Evolutionary conservation across 2,329 filamentous ascomycete species (phyloP), one percentile per base, ranked within the genome.

Genomic region (Pseudocercospora ulei): DNA sequence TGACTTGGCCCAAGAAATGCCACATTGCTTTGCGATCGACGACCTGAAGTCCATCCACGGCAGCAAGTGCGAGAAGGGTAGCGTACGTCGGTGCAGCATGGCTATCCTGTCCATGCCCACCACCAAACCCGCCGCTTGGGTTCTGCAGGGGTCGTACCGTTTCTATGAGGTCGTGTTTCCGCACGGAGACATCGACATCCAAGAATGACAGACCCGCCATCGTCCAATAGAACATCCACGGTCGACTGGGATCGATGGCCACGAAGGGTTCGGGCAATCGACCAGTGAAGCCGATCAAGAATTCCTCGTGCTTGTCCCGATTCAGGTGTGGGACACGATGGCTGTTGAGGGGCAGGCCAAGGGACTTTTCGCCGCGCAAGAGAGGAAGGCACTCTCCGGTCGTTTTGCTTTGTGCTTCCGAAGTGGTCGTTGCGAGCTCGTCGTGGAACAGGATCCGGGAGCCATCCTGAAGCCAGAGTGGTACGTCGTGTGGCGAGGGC

Each of bases 151-250:
- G 76, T 31, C 70, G 71, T 35, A 90, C 78, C 4, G 87, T 95
- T 44, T 77, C 73, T 17, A 63, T 68, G 48, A 66, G 75, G 63
- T 73, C 70, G 48, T 80, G 66, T 39, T 79, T 74, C 61, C 84
- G 88, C 39, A 59, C 55, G 5, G 64, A 67, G 24, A 75, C 62
- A 58, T 94, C 83, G 56, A 86, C 76, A 31, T 84, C 86, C 34
- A 98, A 66, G 20, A 87, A 68, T 16, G 72, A 68, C 48, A 98
- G 68, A 2, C 75, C 85, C 20, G 79, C 75, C 38, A 96, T 68
- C 37, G 75, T 82, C 90, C 90, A 98, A 65, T 95, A 96, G 48
- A 94, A 71, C 55, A 94, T 74, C 90, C 90, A 98, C 6, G 90
- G 87, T 39, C 88, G 71, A 57, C 82, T 87, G 19, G 90, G 80